Evolutionary conservation across 2,329 filamentous ascomycete genomes (phyloP), one percentile per base, ranked within the genome.

Genomic region (Clonostachys rosea): DNA sequence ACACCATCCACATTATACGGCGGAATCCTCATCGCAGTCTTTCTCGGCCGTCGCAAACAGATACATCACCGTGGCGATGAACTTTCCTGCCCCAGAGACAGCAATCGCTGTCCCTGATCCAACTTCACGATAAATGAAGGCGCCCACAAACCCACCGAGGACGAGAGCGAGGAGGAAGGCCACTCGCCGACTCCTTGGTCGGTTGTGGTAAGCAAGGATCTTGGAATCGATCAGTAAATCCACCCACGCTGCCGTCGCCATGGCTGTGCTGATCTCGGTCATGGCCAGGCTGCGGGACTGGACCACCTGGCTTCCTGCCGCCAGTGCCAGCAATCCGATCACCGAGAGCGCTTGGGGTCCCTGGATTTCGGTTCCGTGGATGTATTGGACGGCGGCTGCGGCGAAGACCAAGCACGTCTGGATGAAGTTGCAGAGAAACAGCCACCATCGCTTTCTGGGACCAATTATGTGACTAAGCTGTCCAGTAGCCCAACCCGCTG

Each of bases 241-340:
- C 2, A 84, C 67, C 71, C 77, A 84, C 2, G 81, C 80, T 1
- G 81, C 79, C 6, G 81, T 84, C 0, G 79, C 80, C 79, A 84
- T 84, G 24, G 81, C 79, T 1, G 81, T 84, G 49, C 71, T 81
- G 55, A 84, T 83, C 59, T 85, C 81, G 1, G 76, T 76, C 63
- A 83, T 75, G 42, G 68, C 63, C 47, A 84, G 58, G 37, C 73
- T 70, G 20, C 80, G 68, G 3, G 72, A 72, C 64, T 79, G 73
- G 4, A 81, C 79, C 0, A 85, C 79, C 57, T 84, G 81, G 43
- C 71, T 76, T 0, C 81, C 80, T 0, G 78, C 70, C 0, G 79
- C 72, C 43, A 78, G 74, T 0, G 79, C 78, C 33, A 84, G 65
- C 37, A 82, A 57, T 2, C 64, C 69, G 41, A 83, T 66, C 6